Conservation (phyloP, 768 basidiomycete genomes). For the Trametopsis cervina region DNA sequence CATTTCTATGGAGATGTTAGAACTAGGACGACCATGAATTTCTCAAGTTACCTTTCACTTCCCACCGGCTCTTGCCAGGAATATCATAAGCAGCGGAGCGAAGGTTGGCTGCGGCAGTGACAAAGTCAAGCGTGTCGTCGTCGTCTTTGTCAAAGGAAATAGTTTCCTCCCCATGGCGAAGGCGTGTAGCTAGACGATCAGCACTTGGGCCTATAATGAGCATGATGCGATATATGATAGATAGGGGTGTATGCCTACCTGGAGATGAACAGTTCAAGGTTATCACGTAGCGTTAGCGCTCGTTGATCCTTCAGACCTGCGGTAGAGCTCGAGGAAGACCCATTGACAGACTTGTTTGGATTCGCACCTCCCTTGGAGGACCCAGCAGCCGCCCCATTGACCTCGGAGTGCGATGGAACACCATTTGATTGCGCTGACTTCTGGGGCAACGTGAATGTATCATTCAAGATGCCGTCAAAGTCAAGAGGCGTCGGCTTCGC, state of each 20-base stretch:
- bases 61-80: slow-evolving; percentile 84
- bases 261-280: slow-evolving; percentile 72
- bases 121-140: slow-evolving; percentile 94
- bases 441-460: slow-evolving; percentile 43
- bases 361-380: not conserved
- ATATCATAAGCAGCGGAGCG: slow-evolving; percentile 90
- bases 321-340: slow-evolving; percentile 3
- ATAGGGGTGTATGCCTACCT: slow-evolving; percentile 43
- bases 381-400: slow-evolving; percentile 21
- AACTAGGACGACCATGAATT: not conserved
- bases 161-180: slow-evolving; percentile 57
- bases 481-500: slow-evolving; percentile 82
- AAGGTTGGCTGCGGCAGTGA: slow-evolving; percentile 90
- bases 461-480: slow-evolving; percentile 67
- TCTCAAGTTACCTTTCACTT: slow-evolving; percentile 79
- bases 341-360: slow-evolving; percentile 5
- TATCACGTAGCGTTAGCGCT: slow-evolving; percentile 70
- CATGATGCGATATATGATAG: not conserved
- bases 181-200: slow-evolving; percentile 65
- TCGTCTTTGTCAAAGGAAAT: slow-evolving; percentile 98
- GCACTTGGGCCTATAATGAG: slow-evolving; percentile 41
- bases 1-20: slow-evolving; percentile 60
- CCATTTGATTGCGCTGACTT: slow-evolving; percentile 14
- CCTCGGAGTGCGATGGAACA: slow-evolving; percentile 13
- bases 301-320: slow-evolving; percentile 74